A percentile compares a stretch with the other conserved stretches of the same genome.
phyloP scores from a whole-genome alignment of 352 stramenopile species.

The Chrysophaeum taylorii region DNA sequence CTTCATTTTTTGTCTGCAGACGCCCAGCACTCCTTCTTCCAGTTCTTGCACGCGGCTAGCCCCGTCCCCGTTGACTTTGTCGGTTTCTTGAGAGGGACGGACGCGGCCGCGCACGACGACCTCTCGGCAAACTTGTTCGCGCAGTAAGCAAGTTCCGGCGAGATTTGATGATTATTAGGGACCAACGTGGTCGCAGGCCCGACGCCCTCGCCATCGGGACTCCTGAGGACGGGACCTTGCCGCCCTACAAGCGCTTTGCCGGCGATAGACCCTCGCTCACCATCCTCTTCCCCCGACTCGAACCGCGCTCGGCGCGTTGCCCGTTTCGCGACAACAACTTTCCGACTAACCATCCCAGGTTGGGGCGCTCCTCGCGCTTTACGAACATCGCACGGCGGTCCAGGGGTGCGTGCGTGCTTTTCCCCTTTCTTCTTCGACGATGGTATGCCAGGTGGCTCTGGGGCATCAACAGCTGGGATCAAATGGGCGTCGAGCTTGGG shows the following conservation, averaged over 20 bases:
- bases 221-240: slow-evolving; percentile 20
- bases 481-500: slow-evolving; percentile 94
- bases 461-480: slow-evolving; percentile 90
- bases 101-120: slow-evolving; percentile 52
- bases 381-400: slow-evolving; percentile 39
- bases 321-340: too few relatives aligned
- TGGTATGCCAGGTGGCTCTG: too few relatives aligned
- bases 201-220: slow-evolving; percentile 30
- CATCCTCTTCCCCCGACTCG: slow-evolving; percentile 71
- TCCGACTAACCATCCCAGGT: too few relatives aligned
- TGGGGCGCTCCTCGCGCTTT: slow-evolving; percentile 35
- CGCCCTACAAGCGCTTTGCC: slow-evolving; percentile 52
- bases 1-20: slow-evolving; percentile 69
- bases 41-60: slow-evolving; percentile 91
- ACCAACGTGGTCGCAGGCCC: slow-evolving; percentile 30
- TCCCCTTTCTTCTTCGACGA: too few relatives aligned
- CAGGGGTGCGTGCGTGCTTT: too few relatives aligned
- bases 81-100: slow-evolving; percentile 71
- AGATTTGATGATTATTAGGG: slow-evolving; percentile 45
- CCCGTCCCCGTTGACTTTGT: slow-evolving; percentile 95
- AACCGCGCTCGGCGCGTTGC: too few relatives aligned
- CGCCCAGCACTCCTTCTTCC: slow-evolving; percentile 78
- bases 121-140: slow-evolving; percentile 92
- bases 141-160: too few relatives aligned
- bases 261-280: slow-evolving; percentile 80